These are phyloP conservation scores for Phytophthora ohioensis DNA, from an alignment of 352 stramenopile genomes.

Conservation along the genomic window DNA sequence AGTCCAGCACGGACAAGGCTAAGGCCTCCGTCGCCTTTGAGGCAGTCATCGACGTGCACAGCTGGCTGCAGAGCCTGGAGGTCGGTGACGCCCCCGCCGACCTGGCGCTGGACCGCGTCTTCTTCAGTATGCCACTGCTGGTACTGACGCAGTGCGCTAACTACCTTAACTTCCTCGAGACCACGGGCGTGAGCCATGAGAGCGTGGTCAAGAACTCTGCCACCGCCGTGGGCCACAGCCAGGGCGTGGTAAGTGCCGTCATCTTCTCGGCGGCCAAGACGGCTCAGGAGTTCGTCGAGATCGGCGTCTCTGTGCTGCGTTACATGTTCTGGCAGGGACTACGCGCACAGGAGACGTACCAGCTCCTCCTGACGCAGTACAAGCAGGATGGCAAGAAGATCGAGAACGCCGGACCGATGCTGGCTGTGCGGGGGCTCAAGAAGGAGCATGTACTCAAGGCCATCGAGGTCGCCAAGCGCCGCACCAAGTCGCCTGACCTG, in stretches of 20 bases:
- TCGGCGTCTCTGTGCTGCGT: conserved; percentile 59
- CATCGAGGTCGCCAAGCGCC: conserved; percentile 60
- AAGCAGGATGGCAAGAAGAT: conserved; percentile 42
- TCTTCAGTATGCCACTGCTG: conserved; percentile 85
- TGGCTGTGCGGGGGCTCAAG: conserved; percentile 66
- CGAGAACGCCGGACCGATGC: conserved; percentile 69
- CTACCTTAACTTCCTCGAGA: conserved; percentile 76
- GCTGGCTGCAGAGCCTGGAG: conserved; percentile 57
- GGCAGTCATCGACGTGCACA: conserved; percentile 52
- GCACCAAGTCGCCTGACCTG: conserved; percentile 56
- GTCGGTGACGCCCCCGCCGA: conserved; percentile 23
- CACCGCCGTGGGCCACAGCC: conserved; percentile 74
- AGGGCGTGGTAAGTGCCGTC: conserved; percentile 78
- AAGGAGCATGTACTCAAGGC: conserved; percentile 61
- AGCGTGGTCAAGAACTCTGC: conserved; percentile 56
- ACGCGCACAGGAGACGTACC: conserved; percentile 65
- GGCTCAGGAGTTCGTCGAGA: conserved; percentile 53
- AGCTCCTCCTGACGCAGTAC: conserved; percentile 38
- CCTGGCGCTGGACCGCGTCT: conserved; percentile 46
- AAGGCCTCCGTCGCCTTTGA: conserved; percentile 62
- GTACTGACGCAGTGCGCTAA: conserved; percentile 79
- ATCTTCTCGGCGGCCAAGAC: conserved; percentile 71
- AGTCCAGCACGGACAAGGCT: conserved; percentile 54
- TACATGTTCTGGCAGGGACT: conserved; percentile 90
- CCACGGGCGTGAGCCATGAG: conserved; percentile 61